phyloP scores from a whole-genome alignment of 257 asterid genomes.

The Gentiana dahurica region DNA sequence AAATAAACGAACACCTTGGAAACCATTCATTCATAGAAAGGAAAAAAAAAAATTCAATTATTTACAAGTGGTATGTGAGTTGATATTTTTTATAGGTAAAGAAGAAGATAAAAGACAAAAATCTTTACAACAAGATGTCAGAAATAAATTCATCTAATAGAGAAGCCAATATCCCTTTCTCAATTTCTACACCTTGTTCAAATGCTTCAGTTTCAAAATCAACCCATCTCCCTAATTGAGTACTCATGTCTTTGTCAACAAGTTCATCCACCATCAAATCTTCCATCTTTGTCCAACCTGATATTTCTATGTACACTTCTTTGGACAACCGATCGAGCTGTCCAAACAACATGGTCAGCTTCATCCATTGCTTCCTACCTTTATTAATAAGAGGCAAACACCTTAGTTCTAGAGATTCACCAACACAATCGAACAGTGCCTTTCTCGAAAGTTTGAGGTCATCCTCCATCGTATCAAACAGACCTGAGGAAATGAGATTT shows the following conservation, averaged over 20 bases:
- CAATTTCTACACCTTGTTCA: conserved; percentile 84
- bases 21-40: too few relatives aligned
- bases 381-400: conserved; percentile 30
- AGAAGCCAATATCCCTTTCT: conserved; percentile 46
- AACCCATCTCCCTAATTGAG: conserved; percentile 70
- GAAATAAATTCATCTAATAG: conserved; percentile 66
- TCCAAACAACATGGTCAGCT: conserved; percentile 27
- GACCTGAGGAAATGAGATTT: conserved; percentile 39
- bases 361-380: conserved; percentile 47
- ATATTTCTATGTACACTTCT: conserved; percentile 71
- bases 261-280: conserved; percentile 85
- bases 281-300: conserved; percentile 50
- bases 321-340: conserved; percentile 54
- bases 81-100: too few relatives aligned
- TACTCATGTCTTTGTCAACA: conserved; percentile 89
- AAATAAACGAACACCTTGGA: too few relatives aligned
- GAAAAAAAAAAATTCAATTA: too few relatives aligned
- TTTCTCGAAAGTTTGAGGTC: conserved; percentile 38
- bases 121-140: conserved; percentile 31
- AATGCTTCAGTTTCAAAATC: conserved; percentile 62
- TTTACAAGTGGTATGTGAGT: too few relatives aligned
- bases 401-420: conserved; percentile 49
- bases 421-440: conserved; percentile 56
- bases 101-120: too few relatives aligned
- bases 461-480: conserved; percentile 45